Evolutionary conservation across 805 yeast species (phyloP), one percentile per base, ranked within the genome.

Genomic region (Candida methanosorbosa): DNA sequence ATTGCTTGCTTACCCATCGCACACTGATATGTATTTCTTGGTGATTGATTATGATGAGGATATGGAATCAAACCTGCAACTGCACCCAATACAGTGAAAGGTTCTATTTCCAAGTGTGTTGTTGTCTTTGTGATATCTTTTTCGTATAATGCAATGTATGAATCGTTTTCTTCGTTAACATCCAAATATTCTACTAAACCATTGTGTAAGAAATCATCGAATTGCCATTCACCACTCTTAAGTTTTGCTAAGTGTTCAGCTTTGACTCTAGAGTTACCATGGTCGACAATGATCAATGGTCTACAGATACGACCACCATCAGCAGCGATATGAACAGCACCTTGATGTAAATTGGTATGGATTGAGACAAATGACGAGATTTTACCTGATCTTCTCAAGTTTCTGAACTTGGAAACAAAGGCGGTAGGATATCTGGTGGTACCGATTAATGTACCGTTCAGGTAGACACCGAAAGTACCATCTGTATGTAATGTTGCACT

Each of bases 1-100:
- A 92, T 90, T n/a, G 98, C 98, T 65, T 92, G 98, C 63, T 86
- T 86, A 77, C 95, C 95, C 95, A 84, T 84, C 54, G 94, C 95
- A 70, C 94, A 84, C 61, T 84, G 95, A 61, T 84, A 84, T 4
- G 94, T 84, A 60, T 84, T 84, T 68, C 95, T 76, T 29, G 95
- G 95, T 4, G 94, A 82, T 62, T 84, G 95, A 61, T 84, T 84
- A 56, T 84, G 95, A 54, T 84, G 94, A 30, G 95, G 95, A 52
- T 85, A 84, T 15, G 95, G 95, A 66, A 84, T 84, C 47, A 84
- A 68, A 19, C 95, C 94, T 0, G 95, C 95, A 36, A 85, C 95
- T 0, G 95, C 95, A 38, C 95, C 96, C 22, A 86, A 63, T 3
- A 86, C 81, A 0, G 95, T 86, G 63, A 87, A 86, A 5, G 96